Conservation (phyloP, 2,329 filamentous ascomycete species). For the Sphaerostilbella broomeana region DNA sequence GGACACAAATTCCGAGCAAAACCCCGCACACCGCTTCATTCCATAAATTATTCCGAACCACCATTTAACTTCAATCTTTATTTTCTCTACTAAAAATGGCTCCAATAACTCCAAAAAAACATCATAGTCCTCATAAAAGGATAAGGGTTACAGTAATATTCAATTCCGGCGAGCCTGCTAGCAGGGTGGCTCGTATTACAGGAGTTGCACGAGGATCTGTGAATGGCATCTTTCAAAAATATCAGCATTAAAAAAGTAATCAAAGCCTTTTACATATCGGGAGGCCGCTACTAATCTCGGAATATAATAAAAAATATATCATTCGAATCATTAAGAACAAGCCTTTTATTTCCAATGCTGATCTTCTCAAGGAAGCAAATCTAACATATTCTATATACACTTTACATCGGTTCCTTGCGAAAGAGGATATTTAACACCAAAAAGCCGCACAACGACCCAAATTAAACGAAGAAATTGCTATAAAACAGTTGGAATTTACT, state of each 20-base stretch:
- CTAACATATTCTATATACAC: constrained; percentile 4
- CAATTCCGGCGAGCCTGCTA: neutral
- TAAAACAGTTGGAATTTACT: constrained; percentile 6
- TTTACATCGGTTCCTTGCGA: constrained; percentile 10
- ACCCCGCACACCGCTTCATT: no score
- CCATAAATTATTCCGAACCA: no score
- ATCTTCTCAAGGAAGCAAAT: constrained; percentile 2
- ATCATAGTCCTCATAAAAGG: neutral
- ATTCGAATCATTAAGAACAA: constrained; percentile 6
- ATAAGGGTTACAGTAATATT: neutral
- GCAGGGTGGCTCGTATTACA: neutral
- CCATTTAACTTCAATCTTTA: no score
- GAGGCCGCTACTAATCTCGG: neutral
- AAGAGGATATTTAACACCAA: constrained; percentile 8
- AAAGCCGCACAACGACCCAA: constrained; percentile 3
- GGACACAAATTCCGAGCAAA: no score
- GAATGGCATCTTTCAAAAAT: constrained; percentile 1
- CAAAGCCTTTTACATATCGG: neutral
- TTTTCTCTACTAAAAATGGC: constrained; percentile 3
- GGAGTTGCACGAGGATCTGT: neutral
- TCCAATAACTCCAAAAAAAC: neutral
- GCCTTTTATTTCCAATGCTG: constrained; percentile 8
- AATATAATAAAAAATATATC: constrained; percentile 10
- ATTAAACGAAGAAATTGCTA: constrained; percentile 1
- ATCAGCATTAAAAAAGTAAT: neutral